Evolutionary conservation across 139 green algal genomes (phyloP), one percentile per base, ranked within the genome.

Genomic region (Nannochloris sp.): DNA sequence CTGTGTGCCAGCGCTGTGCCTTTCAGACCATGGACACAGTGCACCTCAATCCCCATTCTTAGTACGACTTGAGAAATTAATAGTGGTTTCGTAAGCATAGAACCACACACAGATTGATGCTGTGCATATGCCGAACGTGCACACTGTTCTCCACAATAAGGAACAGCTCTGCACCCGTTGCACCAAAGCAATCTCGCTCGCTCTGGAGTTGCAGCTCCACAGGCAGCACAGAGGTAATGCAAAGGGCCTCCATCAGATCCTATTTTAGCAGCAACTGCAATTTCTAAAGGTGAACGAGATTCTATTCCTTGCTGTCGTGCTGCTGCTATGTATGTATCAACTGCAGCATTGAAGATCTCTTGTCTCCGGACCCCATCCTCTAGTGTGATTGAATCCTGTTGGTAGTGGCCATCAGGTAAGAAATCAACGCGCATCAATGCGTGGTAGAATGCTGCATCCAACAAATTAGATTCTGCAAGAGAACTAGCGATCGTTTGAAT

Each of bases 381-480:
- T 60, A 74, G 46, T 7, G 67, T 74, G 42, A 74, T 46, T 14
- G 39, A 56, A 53, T 74, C 67, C 44, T 60, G 44, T 54, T 66
- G 55, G 56, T 65, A 66, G 58, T 74, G 58, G 3, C 67, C 67
- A 34, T 74, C 67, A 6, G 67, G 67, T 45, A 74, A 60, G 45
- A 74, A 74, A 32, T 74, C 67, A 3, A 73, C 66, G 51, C 62
- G 34, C 19, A 19, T 8, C 24, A 66, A 37, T 0, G 67, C 67
- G 27, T 74, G 67, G 58, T 68, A 68, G 67, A 74, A 74, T 30
- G 67, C 67, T 4, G 67, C 60, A 53, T 74, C 67, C 67, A 74
- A 58, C 6, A 74, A 60, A 5, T 60, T 60, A 1, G 29, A 51
- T 60, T 74, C 67, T 39, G 63, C 34, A 36, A 74, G 67, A 29